Evolutionary conservation across 2,329 filamentous ascomycete genomes (phyloP).

Genomic region (Cytospora schulzeri): DNA sequence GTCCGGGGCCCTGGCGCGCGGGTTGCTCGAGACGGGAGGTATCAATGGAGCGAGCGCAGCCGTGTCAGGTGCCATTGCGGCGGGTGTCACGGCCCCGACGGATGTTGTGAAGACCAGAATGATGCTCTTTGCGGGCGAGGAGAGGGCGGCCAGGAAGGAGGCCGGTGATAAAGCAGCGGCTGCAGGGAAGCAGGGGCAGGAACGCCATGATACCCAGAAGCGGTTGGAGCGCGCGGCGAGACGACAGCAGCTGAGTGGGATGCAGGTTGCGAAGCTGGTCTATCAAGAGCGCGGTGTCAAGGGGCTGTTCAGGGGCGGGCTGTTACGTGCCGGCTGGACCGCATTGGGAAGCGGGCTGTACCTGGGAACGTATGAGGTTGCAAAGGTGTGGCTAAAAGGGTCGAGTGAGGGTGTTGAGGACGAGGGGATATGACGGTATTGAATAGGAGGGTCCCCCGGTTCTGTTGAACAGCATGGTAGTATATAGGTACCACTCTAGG

Average conservation of each 20-base stretch:
- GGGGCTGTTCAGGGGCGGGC: conserved; percentile 77
- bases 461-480: neutral
- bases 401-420: conserved; percentile 45
- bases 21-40: conserved; percentile 65
- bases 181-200: neutral
- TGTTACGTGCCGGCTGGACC: conserved; percentile 77
- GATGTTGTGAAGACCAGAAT: conserved; percentile 90
- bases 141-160: conserved; percentile 17
- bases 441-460: neutral
- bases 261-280: conserved; percentile 67
- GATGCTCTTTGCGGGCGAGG: conserved; percentile 68
- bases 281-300: conserved; percentile 66
- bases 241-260: conserved; percentile 45
- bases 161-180: conserved; percentile 27
- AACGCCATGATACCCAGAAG: conserved; percentile 30
- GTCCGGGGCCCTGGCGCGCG: conserved; percentile 28
- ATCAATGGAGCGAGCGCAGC: conserved; percentile 77
- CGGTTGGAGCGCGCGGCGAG: conserved; percentile 35
- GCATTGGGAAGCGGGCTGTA: conserved; percentile 82
- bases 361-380: conserved; percentile 82
- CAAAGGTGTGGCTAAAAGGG: conserved; percentile 63
- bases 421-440: conserved; percentile 29
- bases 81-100: conserved; percentile 82
- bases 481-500: neutral
- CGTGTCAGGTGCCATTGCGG: conserved; percentile 71